Conservation (phyloP, 805 yeast genomes). For the Millerozyma miso region DNA sequence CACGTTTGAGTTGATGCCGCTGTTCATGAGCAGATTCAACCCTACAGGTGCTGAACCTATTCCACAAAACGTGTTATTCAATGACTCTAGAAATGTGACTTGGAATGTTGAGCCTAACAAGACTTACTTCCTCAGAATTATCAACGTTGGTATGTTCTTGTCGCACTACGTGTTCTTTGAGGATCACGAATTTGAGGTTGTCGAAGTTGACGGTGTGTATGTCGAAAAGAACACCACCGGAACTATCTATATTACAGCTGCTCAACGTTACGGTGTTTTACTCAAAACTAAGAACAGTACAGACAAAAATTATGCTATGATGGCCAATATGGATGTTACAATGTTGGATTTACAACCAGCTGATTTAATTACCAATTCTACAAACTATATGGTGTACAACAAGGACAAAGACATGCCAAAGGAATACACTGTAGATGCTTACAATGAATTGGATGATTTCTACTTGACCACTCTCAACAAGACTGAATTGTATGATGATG, state of each 20-base stretch:
- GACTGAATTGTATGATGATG: slow-evolving; percentile 47
- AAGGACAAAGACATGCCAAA: slow-evolving; percentile 17
- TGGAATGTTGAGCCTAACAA: slow-evolving; percentile 54
- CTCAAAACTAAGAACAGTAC: slow-evolving; percentile 49
- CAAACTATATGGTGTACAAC: slow-evolving; percentile 55
- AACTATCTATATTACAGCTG: slow-evolving; percentile 64
- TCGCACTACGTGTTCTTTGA: slow-evolving; percentile 50
- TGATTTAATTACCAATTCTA: slow-evolving; percentile 48
- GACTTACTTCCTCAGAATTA: slow-evolving; percentile 61
- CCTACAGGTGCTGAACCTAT: slow-evolving; percentile 87
- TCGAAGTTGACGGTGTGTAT: slow-evolving; percentile 47
- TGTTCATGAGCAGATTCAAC: slow-evolving; percentile 59
- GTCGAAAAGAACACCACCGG: slow-evolving; percentile 55
- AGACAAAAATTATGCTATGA: slow-evolving; percentile 51
- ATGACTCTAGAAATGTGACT: slow-evolving; percentile 57
- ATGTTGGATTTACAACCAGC: slow-evolving; percentile 70
- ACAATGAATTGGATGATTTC: slow-evolving; percentile 67
- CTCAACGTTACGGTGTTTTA: slow-evolving; percentile 75
- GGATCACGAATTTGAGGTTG: slow-evolving; percentile 38
- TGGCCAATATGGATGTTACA: slow-evolving; percentile 56
- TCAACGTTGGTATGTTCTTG: slow-evolving; percentile 68
- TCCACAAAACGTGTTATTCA: slow-evolving; percentile 62
- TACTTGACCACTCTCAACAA: slow-evolving; percentile 60
- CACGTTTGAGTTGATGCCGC: slow-evolving; percentile 40
- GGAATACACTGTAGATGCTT: slow-evolving; percentile 23